Conservation (phyloP, 345 rosid genomes). For the Bruguiera sexangula region DNA sequence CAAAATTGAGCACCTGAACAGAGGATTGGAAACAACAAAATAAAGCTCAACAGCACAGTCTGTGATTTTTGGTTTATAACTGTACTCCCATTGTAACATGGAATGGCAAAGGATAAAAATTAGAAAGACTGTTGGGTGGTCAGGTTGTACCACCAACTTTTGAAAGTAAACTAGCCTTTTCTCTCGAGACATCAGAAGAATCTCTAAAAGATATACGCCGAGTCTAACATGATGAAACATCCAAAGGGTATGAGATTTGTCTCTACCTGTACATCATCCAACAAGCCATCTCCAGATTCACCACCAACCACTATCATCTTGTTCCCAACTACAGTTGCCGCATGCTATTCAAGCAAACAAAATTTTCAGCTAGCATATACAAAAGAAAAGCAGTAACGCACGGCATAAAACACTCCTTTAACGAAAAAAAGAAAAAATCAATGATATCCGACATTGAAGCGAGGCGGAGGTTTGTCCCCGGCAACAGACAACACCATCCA, state of each 20-base stretch:
- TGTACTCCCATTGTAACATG: no score
- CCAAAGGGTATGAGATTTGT: neutral
- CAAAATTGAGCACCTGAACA: slow-evolving; percentile 73
- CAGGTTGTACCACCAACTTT: no score
- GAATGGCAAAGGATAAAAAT: no score
- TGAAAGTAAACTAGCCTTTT: no score
- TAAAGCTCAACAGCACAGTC: slow-evolving; percentile 5
- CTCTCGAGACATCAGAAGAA: no score
- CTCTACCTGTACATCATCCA: slow-evolving; percentile 94
- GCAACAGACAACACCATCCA: slow-evolving; percentile 80
- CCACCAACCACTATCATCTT: slow-evolving; percentile 98
- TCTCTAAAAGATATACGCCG: no score
- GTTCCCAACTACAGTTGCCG: slow-evolving; percentile 82
- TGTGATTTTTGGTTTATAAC: neutral
- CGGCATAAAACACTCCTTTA: neutral
- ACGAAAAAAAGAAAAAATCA: neutral
- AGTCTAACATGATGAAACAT: neutral
- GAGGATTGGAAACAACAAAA: neutral
- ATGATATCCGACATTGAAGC: slow-evolving; percentile 54
- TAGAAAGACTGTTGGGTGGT: no score
- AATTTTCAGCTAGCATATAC: slow-evolving; percentile 13
- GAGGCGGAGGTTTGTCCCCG: slow-evolving; percentile 78
- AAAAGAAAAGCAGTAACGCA: neutral
- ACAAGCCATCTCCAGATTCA: slow-evolving; percentile 71
- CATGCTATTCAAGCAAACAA: slow-evolving; percentile 49